Percentiles rank a stretch among this genome's conserved stretches.
Evolutionary conservation across 78 protist genomes (phyloP).

Genomic region (Dictyostelium intermedium): DNA sequence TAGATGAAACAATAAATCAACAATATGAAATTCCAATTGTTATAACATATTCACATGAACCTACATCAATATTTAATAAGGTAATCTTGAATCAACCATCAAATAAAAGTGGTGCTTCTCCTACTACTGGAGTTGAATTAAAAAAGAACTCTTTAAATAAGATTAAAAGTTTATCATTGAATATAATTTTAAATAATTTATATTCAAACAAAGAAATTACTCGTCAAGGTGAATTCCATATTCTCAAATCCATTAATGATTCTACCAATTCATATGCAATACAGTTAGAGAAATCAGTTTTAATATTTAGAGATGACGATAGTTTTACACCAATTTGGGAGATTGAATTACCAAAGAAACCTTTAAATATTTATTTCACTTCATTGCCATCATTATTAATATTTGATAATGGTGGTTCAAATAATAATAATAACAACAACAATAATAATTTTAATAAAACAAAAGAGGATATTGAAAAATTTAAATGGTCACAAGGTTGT

Average conservation of each 20-base stretch:
- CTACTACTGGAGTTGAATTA: background rate
- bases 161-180: background rate
- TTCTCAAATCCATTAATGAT: background rate
- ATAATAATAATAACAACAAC: background rate
- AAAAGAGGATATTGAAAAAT: background rate
- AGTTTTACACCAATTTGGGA: background rate
- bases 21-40: background rate
- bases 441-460: background rate
- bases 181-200: background rate
- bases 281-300: background rate
- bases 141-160: background rate
- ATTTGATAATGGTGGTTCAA: background rate
- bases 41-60: background rate
- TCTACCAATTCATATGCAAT: background rate
- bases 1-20: background rate
- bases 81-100: background rate
- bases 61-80: background rate
- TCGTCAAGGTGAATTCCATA: background rate
- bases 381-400: background rate
- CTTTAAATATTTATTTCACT: background rate
- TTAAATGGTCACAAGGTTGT: conserved; percentile 38
- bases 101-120: background rate
- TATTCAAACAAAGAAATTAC: background rate
- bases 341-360: background rate
- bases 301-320: background rate